These are phyloP conservation scores for Globisporangium cystogenes DNA, from an alignment of 352 stramenopile genomes.

Conservation along the genomic window DNA sequence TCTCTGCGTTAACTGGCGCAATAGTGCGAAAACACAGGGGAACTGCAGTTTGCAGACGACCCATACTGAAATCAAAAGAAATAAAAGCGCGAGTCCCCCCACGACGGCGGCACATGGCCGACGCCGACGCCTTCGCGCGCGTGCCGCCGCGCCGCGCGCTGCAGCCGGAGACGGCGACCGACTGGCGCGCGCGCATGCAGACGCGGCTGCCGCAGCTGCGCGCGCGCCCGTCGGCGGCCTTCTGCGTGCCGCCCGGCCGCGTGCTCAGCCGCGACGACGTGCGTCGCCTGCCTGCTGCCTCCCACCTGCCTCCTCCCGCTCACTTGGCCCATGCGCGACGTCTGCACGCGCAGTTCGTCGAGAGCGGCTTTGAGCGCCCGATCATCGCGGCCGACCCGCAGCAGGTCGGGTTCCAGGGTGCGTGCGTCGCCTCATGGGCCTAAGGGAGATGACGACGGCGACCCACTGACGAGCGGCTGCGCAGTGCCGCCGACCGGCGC, in stretches of 20 bases:
- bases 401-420: slow-evolving; percentile 24
- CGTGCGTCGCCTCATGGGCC: no score
- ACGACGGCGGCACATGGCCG: neutral
- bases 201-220: slow-evolving; percentile 13
- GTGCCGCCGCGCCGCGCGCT: slow-evolving; percentile 5
- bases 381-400: slow-evolving; percentile 15
- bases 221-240: neutral
- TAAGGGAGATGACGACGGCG: no score
- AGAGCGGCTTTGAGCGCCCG: slow-evolving; percentile 19
- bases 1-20: no score
- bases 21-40: neutral
- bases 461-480: neutral
- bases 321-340: neutral
- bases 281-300: no score
- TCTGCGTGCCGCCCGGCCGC: neutral
- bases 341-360: slow-evolving; percentile 12
- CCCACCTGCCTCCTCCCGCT: neutral
- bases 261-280: slow-evolving; percentile 7
- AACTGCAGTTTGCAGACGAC: neutral
- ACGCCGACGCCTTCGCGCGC: neutral
- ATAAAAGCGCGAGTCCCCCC: neutral
- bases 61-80: neutral
- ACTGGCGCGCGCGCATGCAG: slow-evolving; percentile 19
- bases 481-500: slow-evolving; percentile 3
- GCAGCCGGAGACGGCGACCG: slow-evolving; percentile 10